These are phyloP conservation scores for Durio zibethinus DNA, from an alignment of 345 rosid species.

Conservation along the genomic window DNA sequence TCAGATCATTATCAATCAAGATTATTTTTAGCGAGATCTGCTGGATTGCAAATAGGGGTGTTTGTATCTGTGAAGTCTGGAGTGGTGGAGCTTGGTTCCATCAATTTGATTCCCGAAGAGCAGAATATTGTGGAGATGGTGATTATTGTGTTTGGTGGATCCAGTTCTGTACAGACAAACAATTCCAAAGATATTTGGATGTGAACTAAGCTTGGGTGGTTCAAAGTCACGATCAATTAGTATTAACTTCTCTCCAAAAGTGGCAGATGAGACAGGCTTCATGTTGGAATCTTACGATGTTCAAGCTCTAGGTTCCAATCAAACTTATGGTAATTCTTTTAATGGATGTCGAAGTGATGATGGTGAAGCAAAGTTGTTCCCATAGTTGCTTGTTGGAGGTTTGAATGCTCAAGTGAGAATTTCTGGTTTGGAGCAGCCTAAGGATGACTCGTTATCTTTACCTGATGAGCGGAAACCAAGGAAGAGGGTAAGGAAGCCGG, in stretches of 20 bases:
- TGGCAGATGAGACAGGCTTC: conserved; percentile 72
- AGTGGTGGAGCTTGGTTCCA: conserved; percentile 84
- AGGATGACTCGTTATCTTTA: conserved; percentile 55
- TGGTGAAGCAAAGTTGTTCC: conserved; percentile 47
- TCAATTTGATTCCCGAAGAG: conserved; percentile 60
- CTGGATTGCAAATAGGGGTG: conserved; percentile 69
- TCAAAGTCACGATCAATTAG: conserved; percentile 62
- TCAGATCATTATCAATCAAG: conserved; percentile 57
- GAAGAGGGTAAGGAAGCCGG: conserved; percentile 96
- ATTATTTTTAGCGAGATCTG: conserved; percentile 70
- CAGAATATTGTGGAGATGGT: conserved; percentile 55
- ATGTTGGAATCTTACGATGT: conserved; percentile 52
- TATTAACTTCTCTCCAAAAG: conserved; percentile 79
- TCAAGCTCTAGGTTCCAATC: conserved; percentile 49
- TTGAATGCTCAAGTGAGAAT: conserved; percentile 35
- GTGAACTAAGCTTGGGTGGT: conserved; percentile 73
- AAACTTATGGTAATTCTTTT: conserved; percentile 53
- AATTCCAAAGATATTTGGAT: conserved; percentile 80
- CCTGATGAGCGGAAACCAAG: conserved; percentile 83
- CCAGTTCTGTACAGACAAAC: conserved; percentile 53
- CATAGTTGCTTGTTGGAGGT: conserved; percentile 40
- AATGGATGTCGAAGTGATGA: conserved; percentile 42
- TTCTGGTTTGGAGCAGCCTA: conserved; percentile 49
- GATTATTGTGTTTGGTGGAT: conserved; percentile 52
- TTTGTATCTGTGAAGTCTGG: conserved; percentile 75